Evolutionary conservation across 345 rosid species (phyloP).

Genomic region (Dipteronia dyeriana): DNA sequence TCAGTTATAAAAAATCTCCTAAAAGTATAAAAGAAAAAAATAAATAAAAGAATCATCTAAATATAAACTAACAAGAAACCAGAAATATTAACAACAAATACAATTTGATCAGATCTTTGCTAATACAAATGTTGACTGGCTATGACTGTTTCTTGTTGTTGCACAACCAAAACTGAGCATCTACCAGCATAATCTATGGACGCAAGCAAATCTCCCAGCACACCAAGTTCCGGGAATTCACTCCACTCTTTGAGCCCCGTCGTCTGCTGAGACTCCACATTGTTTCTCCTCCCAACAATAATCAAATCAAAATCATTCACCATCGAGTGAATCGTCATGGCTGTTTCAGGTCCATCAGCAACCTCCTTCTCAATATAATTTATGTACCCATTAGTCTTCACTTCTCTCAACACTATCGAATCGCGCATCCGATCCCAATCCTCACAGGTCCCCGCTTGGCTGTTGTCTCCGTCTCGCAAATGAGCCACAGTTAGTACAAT

Average conservation of each 20-base stretch:
- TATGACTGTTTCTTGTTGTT: conserved; percentile 44
- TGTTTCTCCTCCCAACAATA: conserved; percentile 54
- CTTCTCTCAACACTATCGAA: conserved; percentile 31
- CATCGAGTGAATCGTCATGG: conserved; percentile 27
- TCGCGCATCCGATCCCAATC: conserved; percentile 44
- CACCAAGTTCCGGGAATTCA: conserved; percentile 67
- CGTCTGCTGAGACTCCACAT: conserved; percentile 30
- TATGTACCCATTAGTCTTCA: conserved; percentile 19
- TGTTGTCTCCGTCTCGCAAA: conserved; percentile 17
- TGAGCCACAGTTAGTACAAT: conserved; percentile 38
- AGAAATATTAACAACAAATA: too few species aligned
- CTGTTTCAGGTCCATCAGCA: conserved; percentile 41
- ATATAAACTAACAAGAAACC: too few species aligned
- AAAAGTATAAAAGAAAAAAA: too few species aligned
- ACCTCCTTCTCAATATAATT: conserved; percentile 34
- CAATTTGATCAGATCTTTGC: too few species aligned
- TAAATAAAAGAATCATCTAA: too few species aligned
- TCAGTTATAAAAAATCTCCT: too few species aligned
- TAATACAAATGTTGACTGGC: background rate
- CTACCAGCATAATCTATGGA: conserved; percentile 42
- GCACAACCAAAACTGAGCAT: conserved; percentile 57
- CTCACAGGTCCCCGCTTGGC: background rate
- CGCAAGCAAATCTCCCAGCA: conserved; percentile 65
- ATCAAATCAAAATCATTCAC: conserved; percentile 43
- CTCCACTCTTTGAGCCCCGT: conserved; percentile 57